Evolutionary conservation across 164 flowering plant species (phyloP).

Genomic region (Pachysandra terminalis): DNA sequence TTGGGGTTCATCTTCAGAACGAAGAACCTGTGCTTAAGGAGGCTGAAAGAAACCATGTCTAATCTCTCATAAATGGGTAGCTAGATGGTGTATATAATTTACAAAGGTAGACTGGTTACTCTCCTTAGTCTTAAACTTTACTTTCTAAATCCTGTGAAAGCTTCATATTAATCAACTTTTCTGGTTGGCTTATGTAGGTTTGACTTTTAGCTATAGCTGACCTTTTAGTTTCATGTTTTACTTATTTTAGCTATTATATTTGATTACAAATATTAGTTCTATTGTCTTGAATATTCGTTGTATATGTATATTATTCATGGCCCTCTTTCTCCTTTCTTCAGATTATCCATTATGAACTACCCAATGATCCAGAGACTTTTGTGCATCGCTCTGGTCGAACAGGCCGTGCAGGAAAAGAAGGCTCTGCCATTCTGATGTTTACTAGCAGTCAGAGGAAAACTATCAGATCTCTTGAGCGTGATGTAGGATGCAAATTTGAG

Average conservation of each 20-base stretch:
- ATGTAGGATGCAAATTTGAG: conserved; percentile 89
- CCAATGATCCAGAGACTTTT: conserved; percentile 97
- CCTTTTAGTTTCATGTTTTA: too few species aligned
- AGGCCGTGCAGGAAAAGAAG: conserved; percentile 98
- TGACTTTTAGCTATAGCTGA: too few species aligned
- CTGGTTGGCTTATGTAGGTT: not conserved
- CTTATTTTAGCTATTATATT: not conserved
- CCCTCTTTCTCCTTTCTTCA: conserved; percentile 24
- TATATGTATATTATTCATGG: conserved; percentile 1
- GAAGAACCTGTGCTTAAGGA: too few species aligned
- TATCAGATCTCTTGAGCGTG: conserved; percentile 80
- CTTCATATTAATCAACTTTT: too few species aligned
- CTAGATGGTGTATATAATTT: not conserved
- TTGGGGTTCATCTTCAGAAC: too few species aligned
- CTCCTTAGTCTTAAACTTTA: not conserved
- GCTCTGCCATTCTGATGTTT: conserved; percentile 81
- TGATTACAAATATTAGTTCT: not conserved
- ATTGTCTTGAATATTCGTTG: not conserved
- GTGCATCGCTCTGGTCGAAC: conserved; percentile 99
- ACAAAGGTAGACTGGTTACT: not conserved
- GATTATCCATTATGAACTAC: conserved; percentile 96
- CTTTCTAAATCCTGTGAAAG: too few species aligned
- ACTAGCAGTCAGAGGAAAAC: conserved; percentile 81
- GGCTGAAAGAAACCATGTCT: too few species aligned
- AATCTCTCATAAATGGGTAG: not conserved